Evolutionary conservation across 2,329 filamentous ascomycete genomes (phyloP).

Genomic region (Alternaria hordeiaustralica): DNA sequence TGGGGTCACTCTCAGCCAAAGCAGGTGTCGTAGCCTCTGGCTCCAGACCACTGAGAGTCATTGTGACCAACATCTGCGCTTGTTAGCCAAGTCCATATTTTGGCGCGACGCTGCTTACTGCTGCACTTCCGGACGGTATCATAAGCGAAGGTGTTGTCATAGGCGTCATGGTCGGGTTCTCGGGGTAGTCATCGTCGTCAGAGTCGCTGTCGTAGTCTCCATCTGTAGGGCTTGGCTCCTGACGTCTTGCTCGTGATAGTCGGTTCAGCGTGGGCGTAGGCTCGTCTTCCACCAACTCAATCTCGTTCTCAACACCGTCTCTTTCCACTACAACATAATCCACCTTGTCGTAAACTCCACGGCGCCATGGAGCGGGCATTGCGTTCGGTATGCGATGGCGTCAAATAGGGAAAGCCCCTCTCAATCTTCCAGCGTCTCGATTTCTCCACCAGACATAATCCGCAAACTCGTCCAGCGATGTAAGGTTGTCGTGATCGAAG

Average conservation of each 20-base stretch:
- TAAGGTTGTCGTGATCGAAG: slow-evolving; percentile 18
- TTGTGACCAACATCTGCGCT: slow-evolving; percentile 30
- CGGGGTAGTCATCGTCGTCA: slow-evolving; percentile 18
- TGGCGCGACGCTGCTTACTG: slow-evolving; percentile 23
- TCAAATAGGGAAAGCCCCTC: slow-evolving; percentile 34
- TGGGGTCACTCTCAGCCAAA: slow-evolving; percentile 31
- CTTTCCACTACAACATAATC: slow-evolving; percentile 41
- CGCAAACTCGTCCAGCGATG: slow-evolving; percentile 36
- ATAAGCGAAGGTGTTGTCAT: slow-evolving; percentile 2
- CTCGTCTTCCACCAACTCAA: slow-evolving; percentile 15
- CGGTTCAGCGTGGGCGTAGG: slow-evolving; percentile 28
- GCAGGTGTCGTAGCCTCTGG: slow-evolving; percentile 22
- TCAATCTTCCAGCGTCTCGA: slow-evolving; percentile 45
- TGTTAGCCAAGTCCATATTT: slow-evolving; percentile 20
- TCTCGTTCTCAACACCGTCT: slow-evolving; percentile 20
- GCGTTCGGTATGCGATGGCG: slow-evolving; percentile 27
- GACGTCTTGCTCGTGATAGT: slow-evolving; percentile 19
- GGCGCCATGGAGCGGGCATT: slow-evolving; percentile 39
- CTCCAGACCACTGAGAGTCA: slow-evolving; percentile 21
- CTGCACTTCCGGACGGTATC: slow-evolving; percentile 17
- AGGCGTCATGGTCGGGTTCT: neutral
- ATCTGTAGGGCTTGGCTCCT: slow-evolving; percentile 15
- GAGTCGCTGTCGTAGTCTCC: slow-evolving; percentile 20
- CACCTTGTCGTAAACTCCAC: slow-evolving; percentile 26
- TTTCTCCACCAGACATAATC: slow-evolving; percentile 42